Evolutionary conservation across 2,329 filamentous ascomycete genomes (phyloP).

Genomic region (Trichoderma polysporum): DNA sequence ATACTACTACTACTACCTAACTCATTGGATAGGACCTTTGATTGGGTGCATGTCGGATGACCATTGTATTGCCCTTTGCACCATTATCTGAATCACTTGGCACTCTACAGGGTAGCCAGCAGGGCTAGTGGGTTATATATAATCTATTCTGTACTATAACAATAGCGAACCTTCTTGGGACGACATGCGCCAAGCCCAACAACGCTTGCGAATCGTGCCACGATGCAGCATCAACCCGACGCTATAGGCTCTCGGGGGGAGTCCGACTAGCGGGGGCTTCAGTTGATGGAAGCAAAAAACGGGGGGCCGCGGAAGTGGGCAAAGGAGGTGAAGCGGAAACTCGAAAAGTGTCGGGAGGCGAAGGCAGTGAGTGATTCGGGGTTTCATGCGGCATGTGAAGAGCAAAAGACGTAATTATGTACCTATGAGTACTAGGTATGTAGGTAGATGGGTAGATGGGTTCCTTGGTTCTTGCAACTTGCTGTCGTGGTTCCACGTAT

Average conservation of each 20-base stretch:
- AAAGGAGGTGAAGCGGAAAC: neutral
- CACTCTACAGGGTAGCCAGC: neutral
- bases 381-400: neutral
- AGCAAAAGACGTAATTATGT: neutral
- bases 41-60: no score
- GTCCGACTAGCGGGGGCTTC: neutral
- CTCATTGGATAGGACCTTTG: no score
- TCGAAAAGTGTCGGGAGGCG: neutral
- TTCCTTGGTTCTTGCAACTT: no score
- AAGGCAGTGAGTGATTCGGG: neutral
- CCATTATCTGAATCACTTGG: no score
- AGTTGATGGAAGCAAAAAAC: neutral
- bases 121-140: neutral
- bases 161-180: neutral
- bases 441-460: no score
- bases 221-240: neutral
- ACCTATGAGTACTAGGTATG: neutral
- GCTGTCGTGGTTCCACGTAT: no score
- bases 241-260: neutral
- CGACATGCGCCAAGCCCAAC: neutral
- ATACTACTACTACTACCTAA: no score
- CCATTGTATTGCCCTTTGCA: no score
- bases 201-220: neutral
- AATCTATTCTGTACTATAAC: no score
- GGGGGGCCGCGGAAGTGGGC: neutral